Evolutionary conservation across 75 land plant genomes (phyloP).

Genomic region (Picea glauca): DNA sequence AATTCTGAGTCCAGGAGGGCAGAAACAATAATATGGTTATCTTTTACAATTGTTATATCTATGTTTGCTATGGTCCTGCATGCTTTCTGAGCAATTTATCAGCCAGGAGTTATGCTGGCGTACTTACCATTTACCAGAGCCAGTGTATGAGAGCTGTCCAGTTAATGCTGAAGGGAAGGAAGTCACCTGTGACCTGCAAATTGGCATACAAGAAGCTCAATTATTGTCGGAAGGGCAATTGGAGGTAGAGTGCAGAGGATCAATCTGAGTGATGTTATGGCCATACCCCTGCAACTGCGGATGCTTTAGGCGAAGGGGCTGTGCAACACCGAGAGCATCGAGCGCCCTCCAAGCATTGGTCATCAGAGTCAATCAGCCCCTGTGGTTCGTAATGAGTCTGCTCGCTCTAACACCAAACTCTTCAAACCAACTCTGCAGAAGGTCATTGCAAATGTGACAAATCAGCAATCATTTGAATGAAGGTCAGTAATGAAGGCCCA

Average conservation of each 20-base stretch:
- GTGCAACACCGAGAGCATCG: conserved; percentile 42
- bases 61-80: background rate
- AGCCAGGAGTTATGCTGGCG: background rate
- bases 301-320: conserved; percentile 18
- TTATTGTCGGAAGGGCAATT: background rate
- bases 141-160: background rate
- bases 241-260: background rate
- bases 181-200: background rate
- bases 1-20: no score
- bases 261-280: background rate
- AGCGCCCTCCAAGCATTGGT: conserved; percentile 68
- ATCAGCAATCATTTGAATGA: no score
- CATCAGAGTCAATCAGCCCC: conserved; percentile 40
- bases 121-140: conserved; percentile 3
- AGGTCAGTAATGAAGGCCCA: no score
- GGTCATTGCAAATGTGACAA: no score
- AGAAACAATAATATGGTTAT: no score
- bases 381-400: conserved; percentile 25
- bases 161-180: background rate
- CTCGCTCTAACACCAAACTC: conserved; percentile 42
- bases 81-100: background rate
- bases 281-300: conserved; percentile 15
- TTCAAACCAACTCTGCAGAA: conserved; percentile 28
- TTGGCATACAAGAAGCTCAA: background rate
- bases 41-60: background rate